phyloP scores from a whole-genome alignment of 306 rosid genomes.

The Rosa lucieae region DNA sequence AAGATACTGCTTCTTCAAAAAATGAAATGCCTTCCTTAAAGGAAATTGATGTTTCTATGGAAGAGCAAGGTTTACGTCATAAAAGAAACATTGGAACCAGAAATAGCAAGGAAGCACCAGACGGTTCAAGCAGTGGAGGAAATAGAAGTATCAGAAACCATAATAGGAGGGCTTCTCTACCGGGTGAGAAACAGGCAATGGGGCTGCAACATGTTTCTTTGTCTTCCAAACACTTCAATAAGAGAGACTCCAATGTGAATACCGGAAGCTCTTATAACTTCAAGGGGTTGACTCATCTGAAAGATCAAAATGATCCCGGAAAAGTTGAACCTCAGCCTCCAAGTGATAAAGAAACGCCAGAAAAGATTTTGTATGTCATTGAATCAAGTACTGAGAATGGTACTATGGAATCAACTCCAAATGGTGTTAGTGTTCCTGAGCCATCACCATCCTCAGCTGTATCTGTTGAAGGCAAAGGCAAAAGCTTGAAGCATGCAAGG shows the following conservation, averaged over 20 bases:
- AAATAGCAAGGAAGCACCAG: slow-evolving; percentile 13
- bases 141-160: slow-evolving; percentile 30
- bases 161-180: slow-evolving; percentile 23
- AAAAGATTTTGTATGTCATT: slow-evolving; percentile 40
- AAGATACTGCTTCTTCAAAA: slow-evolving; percentile 27
- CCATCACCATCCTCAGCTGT: slow-evolving; percentile 29
- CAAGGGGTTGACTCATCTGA: slow-evolving; percentile 19
- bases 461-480: slow-evolving; percentile 33
- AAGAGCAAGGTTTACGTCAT: slow-evolving; percentile 17
- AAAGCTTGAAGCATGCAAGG: slow-evolving; percentile 33
- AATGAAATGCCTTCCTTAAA: slow-evolving; percentile 25
- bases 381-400: slow-evolving; percentile 39
- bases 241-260: slow-evolving; percentile 30
- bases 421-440: slow-evolving; percentile 25
- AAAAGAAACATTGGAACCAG: slow-evolving; percentile 12
- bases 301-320: slow-evolving; percentile 22
- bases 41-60: slow-evolving; percentile 18
- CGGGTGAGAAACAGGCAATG: slow-evolving; percentile 29
- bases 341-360: slow-evolving; percentile 37
- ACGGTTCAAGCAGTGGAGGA: slow-evolving; percentile 29
- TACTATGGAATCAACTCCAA: slow-evolving; percentile 28
- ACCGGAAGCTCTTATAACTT: slow-evolving; percentile 26
- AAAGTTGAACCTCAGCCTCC: slow-evolving; percentile 29
- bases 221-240: slow-evolving; percentile 34
- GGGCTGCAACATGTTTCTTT: slow-evolving; percentile 23